phyloP scores from a whole-genome alignment of 2,329 filamentous ascomycete species.

The Diaporthe citri region DNA sequence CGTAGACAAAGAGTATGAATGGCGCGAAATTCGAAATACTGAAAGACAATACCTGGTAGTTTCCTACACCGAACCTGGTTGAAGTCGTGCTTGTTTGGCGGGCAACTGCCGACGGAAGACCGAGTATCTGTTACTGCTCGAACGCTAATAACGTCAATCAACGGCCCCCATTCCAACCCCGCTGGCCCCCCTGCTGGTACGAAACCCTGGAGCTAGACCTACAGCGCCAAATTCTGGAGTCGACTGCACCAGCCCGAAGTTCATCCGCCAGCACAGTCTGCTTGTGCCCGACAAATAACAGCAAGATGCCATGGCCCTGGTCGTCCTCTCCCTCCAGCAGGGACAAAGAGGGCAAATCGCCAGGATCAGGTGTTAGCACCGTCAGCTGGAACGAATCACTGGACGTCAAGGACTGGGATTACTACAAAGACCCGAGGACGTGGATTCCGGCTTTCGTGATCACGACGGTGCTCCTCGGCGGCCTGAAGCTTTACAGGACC shows the following conservation, averaged over 20 bases:
- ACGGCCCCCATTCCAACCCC: not conserved
- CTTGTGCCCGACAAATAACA: not conserved
- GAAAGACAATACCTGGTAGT: not conserved
- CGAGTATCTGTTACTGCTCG: not conserved
- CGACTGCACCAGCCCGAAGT: not conserved
- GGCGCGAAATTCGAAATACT: not conserved
- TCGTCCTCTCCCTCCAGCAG: conserved; percentile 32
- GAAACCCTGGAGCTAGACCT: conserved; percentile 9
- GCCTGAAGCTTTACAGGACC: conserved; percentile 74
- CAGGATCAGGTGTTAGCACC: not conserved
- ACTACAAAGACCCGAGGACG: conserved; percentile 66
- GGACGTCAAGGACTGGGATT: conserved; percentile 64
- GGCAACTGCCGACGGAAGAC: not conserved
- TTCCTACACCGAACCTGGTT: not conserved
- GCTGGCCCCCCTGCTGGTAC: not conserved
- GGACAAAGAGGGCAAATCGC: conserved; percentile 8
- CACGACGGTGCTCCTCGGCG: conserved; percentile 66
- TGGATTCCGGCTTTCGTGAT: conserved; percentile 67
- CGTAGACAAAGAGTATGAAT: conserved; percentile 21
- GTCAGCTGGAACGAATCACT: conserved; percentile 57
- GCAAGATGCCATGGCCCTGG: conserved; percentile 41
- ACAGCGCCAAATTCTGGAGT: not conserved
- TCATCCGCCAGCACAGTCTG: not conserved
- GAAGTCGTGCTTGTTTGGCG: not conserved
- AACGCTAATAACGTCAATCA: not conserved